A percentile compares a stretch with the other conserved stretches of the same genome.
Evolutionary conservation across 345 rosid species (phyloP).

Genomic region (Excoecaria cochinchinensis): DNA sequence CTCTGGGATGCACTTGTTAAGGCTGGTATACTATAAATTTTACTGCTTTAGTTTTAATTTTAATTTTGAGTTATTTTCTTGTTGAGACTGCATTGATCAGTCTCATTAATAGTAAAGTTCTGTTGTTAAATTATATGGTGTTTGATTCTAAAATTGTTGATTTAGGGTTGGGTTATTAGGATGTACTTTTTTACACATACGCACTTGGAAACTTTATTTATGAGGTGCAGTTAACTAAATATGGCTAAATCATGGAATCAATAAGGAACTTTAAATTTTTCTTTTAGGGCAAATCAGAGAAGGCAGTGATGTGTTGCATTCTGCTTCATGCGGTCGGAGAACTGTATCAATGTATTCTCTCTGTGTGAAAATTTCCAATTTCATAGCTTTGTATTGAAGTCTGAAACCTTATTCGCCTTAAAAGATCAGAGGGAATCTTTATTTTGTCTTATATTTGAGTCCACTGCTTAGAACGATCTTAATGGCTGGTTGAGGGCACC

Average conservation of each 20-base stretch:
- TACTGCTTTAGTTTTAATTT: slow-evolving; percentile 7
- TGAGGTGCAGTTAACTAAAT: background rate
- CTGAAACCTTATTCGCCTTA: background rate
- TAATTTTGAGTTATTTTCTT: background rate
- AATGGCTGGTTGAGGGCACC: background rate
- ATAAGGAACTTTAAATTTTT: background rate
- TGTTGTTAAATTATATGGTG: background rate
- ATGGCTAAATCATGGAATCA: background rate
- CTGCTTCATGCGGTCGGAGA: background rate
- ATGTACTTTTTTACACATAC: background rate
- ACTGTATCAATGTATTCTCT: background rate
- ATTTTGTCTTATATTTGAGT: background rate
- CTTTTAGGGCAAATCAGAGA: background rate
- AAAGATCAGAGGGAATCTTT: background rate
- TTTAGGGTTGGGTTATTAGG: too few relatives aligned
- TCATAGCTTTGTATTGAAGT: background rate
- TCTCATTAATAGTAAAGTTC: background rate
- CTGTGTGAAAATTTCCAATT: background rate
- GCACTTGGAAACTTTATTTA: background rate
- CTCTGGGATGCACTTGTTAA: slow-evolving; percentile 76
- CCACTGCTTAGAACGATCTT: background rate
- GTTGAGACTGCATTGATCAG: background rate
- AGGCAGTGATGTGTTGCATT: background rate
- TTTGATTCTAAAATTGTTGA: background rate
- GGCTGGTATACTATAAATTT: slow-evolving; percentile 54